These are phyloP conservation scores for Artemisia annua DNA, from an alignment of 129 eudicot species.

Conservation along the genomic window DNA sequence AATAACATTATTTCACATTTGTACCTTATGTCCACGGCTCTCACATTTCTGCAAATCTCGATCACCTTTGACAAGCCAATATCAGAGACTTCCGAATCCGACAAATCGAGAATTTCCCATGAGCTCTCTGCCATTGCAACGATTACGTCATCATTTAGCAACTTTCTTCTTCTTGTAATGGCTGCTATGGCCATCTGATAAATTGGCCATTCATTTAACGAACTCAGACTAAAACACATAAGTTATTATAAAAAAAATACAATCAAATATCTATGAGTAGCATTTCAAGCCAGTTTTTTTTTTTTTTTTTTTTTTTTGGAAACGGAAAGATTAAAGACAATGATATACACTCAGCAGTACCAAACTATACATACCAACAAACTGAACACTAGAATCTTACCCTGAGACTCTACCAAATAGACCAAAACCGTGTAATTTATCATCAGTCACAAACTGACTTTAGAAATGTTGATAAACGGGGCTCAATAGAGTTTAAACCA, in stretches of 20 bases:
- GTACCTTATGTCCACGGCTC: constrained; percentile 75
- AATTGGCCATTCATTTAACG: constrained; percentile 27
- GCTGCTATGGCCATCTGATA: constrained; percentile 75
- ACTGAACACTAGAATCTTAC: not conserved
- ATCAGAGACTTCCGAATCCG: constrained; percentile 88
- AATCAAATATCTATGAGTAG: not conserved
- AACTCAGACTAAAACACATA: constrained; percentile 14
- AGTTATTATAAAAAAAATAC: not conserved
- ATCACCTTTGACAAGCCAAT: constrained; percentile 63
- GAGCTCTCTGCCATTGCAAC: constrained; percentile 77
- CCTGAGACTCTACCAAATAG: no score
- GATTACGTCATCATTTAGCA: constrained; percentile 72
- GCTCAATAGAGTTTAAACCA: no score
- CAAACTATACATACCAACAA: constrained; percentile 4
- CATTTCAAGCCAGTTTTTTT: not conserved
- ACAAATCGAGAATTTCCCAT: constrained; percentile 80
- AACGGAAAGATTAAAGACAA: not conserved
- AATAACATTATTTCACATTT: constrained; percentile 11
- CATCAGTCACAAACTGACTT: no score
- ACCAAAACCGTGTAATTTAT: no score
- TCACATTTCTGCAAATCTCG: constrained; percentile 52
- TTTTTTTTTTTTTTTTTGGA: not conserved
- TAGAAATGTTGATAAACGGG: no score
- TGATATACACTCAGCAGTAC: no score
- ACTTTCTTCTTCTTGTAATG: constrained; percentile 87